Base-by-base conservation (phyloP, 495 filamentous ascomycete genomes). In the Hypoxylon lienhwacheense region DNA sequence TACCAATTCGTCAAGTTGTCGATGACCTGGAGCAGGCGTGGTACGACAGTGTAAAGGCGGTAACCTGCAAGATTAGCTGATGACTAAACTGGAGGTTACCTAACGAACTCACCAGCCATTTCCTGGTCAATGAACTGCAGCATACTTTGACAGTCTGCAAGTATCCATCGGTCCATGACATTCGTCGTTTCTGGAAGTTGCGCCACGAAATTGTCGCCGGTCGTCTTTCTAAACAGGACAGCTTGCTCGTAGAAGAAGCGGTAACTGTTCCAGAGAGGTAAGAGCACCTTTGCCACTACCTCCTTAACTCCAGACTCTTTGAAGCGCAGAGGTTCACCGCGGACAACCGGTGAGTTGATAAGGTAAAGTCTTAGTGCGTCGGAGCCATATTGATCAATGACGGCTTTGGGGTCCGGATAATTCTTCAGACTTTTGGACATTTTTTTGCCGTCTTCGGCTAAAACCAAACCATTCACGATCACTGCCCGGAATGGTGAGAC, bases 1-100 rank as follows among this genome's bases (percentile, higher is more conserved):
- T 98, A 98, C 95, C 95, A 98, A 72, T 98, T 98, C 1, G 93
- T 97, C 4, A 89, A 89, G 71, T 93, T 91, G 66, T 98, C 93
- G 56, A 97, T 93, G 68, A 96, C 81, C 46, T 81, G 82, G 21
- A 98, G 81, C 47, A 98, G 73, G 42, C 87, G 82, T 12, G 95
- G 93, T 43, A 97, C 91, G 16, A 98, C 93, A 5, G 93, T 98
- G 69, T 97, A 98, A 21, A 95, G 69, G 14, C 90, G 87, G 70
- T 93, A 95, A 3, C 61, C 85, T 85, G 16, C 11, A 1, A 1
- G 15, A 7, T 67, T 46, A 52, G 47, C 21, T 21, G 17, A 26
- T 7, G 7, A 15, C n/a, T 1, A 8, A 7, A 40, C 10, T 12
- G 45, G 34, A 33, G 3, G n/a, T 5, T 28, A 10, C n/a, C n/a